These are phyloP conservation scores for Sporisorium exsertum DNA, from an alignment of 1,284 basidiomycete species.

Conservation along the genomic window DNA sequence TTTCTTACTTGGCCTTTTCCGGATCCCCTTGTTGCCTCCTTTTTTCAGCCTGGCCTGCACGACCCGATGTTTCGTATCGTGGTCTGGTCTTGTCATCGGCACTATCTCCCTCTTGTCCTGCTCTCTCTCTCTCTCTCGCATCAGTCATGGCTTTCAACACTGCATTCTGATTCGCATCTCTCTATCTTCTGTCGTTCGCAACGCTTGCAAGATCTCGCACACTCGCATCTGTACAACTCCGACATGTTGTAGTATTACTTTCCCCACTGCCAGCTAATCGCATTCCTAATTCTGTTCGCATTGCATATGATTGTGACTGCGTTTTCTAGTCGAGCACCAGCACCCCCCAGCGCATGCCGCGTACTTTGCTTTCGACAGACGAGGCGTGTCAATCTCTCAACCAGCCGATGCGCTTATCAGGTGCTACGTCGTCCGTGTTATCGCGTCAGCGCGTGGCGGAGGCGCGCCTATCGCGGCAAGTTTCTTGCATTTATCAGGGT, in stretches of 20 bases:
- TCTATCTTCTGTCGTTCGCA: constrained; percentile 32
- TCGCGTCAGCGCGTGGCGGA: not conserved
- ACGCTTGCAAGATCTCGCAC: constrained; percentile 20
- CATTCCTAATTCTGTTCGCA: not conserved
- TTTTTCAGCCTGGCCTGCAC: not conserved
- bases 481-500: no score
- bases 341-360: not conserved
- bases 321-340: no score
- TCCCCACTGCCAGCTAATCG: constrained; percentile 36
- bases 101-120: constrained; percentile 4
- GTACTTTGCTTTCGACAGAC: not conserved
- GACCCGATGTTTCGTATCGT: not conserved
- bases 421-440: not conserved
- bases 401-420: not conserved
- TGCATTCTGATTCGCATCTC: constrained; percentile 39
- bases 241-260: constrained; percentile 49
- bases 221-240: constrained; percentile 54
- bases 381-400: not conserved
- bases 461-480: not conserved
- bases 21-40: constrained; percentile 1
- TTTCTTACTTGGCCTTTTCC: constrained; percentile 14
- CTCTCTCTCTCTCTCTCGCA: constrained; percentile 13
- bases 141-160: constrained; percentile 49
- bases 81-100: constrained; percentile 5
- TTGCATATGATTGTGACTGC: no score